phyloP scores from a whole-genome alignment of 139 green algal species.

The Asterochloris erici region DNA sequence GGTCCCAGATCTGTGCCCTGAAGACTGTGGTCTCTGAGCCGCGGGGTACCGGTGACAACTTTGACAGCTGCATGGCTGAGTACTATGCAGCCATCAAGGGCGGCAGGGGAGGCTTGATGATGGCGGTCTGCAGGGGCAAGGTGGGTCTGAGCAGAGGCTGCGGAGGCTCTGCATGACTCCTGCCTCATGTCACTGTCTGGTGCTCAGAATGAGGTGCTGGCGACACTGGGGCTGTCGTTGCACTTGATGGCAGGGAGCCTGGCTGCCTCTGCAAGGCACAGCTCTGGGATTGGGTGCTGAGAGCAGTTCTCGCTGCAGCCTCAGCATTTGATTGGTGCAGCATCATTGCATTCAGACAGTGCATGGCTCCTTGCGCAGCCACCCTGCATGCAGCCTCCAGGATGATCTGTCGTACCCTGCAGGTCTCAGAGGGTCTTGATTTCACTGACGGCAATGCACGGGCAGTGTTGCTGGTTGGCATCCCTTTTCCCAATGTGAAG shows the following conservation, averaged over 20 bases:
- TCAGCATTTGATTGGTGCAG: background rate
- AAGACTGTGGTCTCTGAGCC: constrained; percentile 83
- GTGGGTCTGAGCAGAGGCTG: constrained; percentile 29
- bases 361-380: too few relatives aligned
- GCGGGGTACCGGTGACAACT: constrained; percentile 52
- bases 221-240: too few relatives aligned
- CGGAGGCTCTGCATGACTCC: background rate
- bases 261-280: too few relatives aligned
- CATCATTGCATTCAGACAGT: too few relatives aligned
- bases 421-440: constrained; percentile 95
- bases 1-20: constrained; percentile 41
- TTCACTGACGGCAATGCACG: constrained; percentile 89
- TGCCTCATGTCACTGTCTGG: too few relatives aligned
- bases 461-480: constrained; percentile 88
- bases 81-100: constrained; percentile 70
- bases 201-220: too few relatives aligned
- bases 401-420: background rate
- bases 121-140: constrained; percentile 95
- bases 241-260: too few relatives aligned
- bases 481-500: constrained; percentile 85
- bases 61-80: constrained; percentile 63
- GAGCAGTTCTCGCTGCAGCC: background rate
- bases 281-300: background rate
- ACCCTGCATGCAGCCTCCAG: background rate
- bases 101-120: constrained; percentile 71